Conservation (phyloP, 306 rosid species). For the Albizia julibrissin region DNA sequence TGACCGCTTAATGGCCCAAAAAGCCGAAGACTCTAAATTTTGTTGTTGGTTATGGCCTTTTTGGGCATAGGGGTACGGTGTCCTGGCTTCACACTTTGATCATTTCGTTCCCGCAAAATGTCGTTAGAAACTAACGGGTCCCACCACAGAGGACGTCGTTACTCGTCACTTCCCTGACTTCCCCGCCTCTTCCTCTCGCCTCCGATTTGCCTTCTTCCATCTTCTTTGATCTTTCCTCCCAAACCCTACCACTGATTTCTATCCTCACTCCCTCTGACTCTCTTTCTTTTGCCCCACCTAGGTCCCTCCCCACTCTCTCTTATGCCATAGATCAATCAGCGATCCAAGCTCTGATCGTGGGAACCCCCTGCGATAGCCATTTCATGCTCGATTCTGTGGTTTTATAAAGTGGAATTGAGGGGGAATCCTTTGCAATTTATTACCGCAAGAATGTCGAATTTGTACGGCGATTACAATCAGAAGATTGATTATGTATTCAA, state of each 20-base stretch:
- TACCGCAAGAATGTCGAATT: constrained; percentile 63
- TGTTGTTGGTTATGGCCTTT: neutral
- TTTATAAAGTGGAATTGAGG: constrained; percentile 19
- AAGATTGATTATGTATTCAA: constrained; percentile 94
- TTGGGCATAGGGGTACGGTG: neutral
- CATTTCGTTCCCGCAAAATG: neutral
- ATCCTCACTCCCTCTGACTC: neutral
- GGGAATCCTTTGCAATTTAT: constrained; percentile 2
- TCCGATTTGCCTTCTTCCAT: neutral
- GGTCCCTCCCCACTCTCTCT: neutral
- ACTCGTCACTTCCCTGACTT: neutral
- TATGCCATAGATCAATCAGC: neutral
- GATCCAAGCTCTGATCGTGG: neutral
- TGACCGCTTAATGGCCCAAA: neutral
- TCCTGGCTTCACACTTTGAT: neutral
- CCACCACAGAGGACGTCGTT: constrained; percentile 5
- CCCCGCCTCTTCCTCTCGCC: neutral
- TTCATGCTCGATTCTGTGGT: constrained; percentile 19
- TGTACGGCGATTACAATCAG: constrained; percentile 73
- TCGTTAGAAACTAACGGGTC: neutral
- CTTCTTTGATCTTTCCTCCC: constrained; percentile 26
- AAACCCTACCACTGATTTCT: constrained; percentile 30
- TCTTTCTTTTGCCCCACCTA: neutral
- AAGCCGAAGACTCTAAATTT: neutral
- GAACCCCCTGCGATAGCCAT: neutral